Evolutionary conservation across 2,329 filamentous ascomycete genomes (phyloP).

Genomic region (Fusarium sp.): DNA sequence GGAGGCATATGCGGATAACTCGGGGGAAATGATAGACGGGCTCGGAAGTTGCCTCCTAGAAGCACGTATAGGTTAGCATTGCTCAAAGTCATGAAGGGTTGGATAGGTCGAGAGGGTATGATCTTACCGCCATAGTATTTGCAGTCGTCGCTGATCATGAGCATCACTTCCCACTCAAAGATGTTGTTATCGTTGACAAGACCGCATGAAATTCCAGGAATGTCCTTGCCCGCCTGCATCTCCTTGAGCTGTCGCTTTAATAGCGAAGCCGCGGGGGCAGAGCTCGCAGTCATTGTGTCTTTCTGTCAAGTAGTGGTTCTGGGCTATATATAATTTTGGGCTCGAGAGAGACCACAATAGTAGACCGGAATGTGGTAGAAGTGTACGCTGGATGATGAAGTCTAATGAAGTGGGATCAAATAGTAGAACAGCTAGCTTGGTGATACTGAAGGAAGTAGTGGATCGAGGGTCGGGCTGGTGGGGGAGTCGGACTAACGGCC

Average conservation of each 20-base stretch:
- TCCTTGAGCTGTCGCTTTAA: conserved; percentile 90
- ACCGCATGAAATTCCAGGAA: conserved; percentile 94
- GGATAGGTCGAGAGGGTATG: not conserved
- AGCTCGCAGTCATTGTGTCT: conserved; percentile 41
- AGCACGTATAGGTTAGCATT: conserved; percentile 20
- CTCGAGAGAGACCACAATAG: not conserved
- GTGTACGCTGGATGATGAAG: conserved; percentile 19
- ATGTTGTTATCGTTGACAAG: conserved; percentile 87
- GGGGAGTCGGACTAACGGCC: conserved; percentile 31
- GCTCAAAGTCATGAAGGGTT: conserved; percentile 1
- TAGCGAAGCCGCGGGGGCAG: conserved; percentile 74
- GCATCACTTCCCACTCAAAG: conserved; percentile 98
- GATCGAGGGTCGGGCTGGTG: conserved; percentile 29
- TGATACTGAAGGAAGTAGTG: conserved; percentile 7
- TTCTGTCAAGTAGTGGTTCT: not conserved
- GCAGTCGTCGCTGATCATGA: conserved; percentile 96
- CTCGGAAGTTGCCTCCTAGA: conserved; percentile 90
- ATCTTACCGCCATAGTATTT: conserved; percentile 89
- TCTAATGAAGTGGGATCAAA: conserved; percentile 19
- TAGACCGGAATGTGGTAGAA: not conserved
- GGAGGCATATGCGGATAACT: conserved; percentile 91
- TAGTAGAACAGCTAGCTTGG: conserved; percentile 7
- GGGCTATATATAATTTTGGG: not conserved
- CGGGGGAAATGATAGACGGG: conserved; percentile 82
- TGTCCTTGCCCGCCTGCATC: conserved; percentile 91